Evolutionary conservation across 2,329 filamentous ascomycete species (phyloP).

Genomic region (Balansia obtecta): DNA sequence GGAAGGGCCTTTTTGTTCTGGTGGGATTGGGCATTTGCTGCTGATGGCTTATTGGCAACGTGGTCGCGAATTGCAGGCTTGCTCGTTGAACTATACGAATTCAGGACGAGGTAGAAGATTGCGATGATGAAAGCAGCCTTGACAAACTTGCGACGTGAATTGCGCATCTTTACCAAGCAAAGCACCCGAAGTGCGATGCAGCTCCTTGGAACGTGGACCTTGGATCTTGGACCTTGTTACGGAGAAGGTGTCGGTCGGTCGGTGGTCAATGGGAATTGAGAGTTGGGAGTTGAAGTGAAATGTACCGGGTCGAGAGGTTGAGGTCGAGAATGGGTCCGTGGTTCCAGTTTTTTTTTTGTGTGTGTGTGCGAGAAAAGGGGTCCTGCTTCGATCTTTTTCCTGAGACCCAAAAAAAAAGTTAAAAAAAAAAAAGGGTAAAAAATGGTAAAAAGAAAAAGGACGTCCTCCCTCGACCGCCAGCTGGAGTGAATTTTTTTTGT

Average conservation of each 20-base stretch:
- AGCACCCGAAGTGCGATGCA: neutral
- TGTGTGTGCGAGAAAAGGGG: neutral
- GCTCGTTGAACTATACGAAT: conserved; percentile 32
- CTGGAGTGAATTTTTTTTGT: no score
- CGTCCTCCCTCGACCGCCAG: no score
- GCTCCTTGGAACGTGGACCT: no score
- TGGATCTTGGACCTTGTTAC: neutral
- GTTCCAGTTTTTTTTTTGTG: neutral
- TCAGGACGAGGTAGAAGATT: conserved; percentile 55
- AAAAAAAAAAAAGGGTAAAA: no score
- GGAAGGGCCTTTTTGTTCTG: conserved; percentile 1
- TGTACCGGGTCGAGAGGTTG: no score
- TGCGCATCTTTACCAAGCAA: conserved; percentile 49
- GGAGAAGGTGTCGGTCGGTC: no score
- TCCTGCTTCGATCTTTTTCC: neutral
- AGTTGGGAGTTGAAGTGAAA: neutral
- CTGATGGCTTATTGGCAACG: conserved; percentile 10
- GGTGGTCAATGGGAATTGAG: no score
- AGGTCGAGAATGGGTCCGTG: neutral
- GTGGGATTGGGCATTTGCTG: conserved; percentile 10
- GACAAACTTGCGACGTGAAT: conserved; percentile 63
- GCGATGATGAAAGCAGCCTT: conserved; percentile 56
- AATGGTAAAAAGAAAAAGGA: no score
- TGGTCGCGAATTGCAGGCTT: conserved; percentile 2
- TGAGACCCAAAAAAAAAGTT: neutral